phyloP scores from a whole-genome alignment of 371 early-diverging fungal genomes.

The Syncephalastrum racemosum region DNA sequence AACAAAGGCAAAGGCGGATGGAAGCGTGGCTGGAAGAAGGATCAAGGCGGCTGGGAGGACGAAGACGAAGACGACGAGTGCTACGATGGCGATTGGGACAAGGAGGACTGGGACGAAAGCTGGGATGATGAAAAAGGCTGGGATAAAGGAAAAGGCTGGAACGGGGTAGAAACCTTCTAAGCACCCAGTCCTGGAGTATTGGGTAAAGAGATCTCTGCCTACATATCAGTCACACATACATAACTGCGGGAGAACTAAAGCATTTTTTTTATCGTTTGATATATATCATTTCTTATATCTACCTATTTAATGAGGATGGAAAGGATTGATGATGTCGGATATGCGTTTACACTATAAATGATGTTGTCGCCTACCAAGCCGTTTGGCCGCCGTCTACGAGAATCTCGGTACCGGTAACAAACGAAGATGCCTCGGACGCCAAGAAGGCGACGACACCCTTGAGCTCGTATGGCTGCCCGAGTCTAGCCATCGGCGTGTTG shows the following conservation, averaged over 20 bases:
- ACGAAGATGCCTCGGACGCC: slow-evolving; percentile 38
- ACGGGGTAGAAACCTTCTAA: too few relatives aligned
- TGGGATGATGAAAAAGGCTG: neutral
- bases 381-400: slow-evolving; percentile 43
- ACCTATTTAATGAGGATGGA: too few relatives aligned
- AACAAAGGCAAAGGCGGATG: slow-evolving; percentile 2
- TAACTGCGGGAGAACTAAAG: too few relatives aligned
- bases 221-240: too few relatives aligned
- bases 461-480: slow-evolving; percentile 40
- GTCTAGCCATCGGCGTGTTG: slow-evolving; percentile 29
- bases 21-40: too few relatives aligned
- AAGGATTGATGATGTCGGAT: too few relatives aligned
- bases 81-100: neutral
- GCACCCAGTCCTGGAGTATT: too few relatives aligned
- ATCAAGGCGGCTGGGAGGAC: neutral
- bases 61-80: neutral
- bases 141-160: too few relatives aligned
- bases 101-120: neutral
- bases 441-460: slow-evolving; percentile 38
- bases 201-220: too few relatives aligned
- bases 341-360: too few relatives aligned
- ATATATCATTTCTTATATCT: too few relatives aligned
- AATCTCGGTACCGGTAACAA: slow-evolving; percentile 40
- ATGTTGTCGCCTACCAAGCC: slow-evolving; percentile 20
- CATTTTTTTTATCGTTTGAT: too few relatives aligned